Evolutionary conservation across 345 rosid species (phyloP), one percentile per base, ranked within the genome.

Genomic region (Trapa incisa): DNA sequence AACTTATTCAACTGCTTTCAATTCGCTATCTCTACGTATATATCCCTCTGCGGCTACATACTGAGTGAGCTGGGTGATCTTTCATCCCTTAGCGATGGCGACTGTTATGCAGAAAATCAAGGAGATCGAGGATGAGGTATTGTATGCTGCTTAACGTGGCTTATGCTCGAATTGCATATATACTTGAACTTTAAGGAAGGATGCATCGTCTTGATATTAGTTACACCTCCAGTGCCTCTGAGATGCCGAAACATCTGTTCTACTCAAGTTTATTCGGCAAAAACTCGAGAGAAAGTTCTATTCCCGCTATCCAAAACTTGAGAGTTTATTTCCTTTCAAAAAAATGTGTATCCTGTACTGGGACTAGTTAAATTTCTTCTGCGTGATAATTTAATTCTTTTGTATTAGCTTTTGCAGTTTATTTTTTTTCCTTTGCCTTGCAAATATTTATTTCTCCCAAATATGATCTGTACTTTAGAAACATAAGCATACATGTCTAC

Each of bases 51-150:
- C 63, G 16, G 10, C 0, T 32, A 4, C 63, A 35, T 58, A 32
- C 63, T 58, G 62, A 33, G 37, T 35, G 63, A 5, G 16, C 13
- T 37, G 63, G 8, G 38, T 11, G 16, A 58, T 33, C 63, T 3
- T 58, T 32, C 38, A 10, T 15, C 16, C 37, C 3, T 32, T 64
- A 66, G 68, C 58, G 53, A 82, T 82, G 85, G 68, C 85, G 73
- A 82, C 85, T 2, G 85, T 82, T 63, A 82, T 82, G 85, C 83
- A 79, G 77, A 82, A 82, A 54, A 82, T 82, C 79, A 82, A 82
- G 68, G 85, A 82, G 56, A 82, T 82, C 75, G 85, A 82, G 71
- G 85, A 82, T 79, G 85, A 82, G 83, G 85, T 82, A 54, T 33
- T 9, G 11, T 48, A 22, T 17, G 50, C 47, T 57, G 15, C 42